Conservation (phyloP, 306 rosid genomes). For the Carpinus viminea region DNA sequence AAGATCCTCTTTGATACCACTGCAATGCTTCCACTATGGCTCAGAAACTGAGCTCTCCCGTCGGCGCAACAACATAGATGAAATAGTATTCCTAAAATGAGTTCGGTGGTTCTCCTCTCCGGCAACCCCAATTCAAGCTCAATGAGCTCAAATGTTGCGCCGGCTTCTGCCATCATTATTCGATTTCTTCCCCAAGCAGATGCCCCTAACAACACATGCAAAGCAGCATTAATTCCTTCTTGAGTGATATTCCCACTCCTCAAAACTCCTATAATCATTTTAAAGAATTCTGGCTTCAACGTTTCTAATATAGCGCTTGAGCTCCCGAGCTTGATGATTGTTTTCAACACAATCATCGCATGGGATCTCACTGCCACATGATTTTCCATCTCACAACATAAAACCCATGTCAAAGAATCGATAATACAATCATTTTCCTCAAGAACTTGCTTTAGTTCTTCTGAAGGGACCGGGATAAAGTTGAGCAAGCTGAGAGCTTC, state of each 20-base stretch:
- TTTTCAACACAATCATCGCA: constrained; percentile 37
- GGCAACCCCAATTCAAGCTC: constrained; percentile 44
- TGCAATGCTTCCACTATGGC: constrained; percentile 52
- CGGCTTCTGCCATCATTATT: constrained; percentile 41
- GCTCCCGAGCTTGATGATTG: constrained; percentile 30
- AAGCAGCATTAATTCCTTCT: constrained; percentile 47
- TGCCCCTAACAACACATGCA: constrained; percentile 35
- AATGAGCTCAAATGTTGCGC: constrained; percentile 44
- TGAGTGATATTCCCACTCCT: constrained; percentile 31
- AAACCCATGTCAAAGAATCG: constrained; percentile 49
- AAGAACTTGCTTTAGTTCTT: constrained; percentile 23
- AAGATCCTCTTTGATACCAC: constrained; percentile 47
- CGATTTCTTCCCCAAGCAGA: constrained; percentile 47
- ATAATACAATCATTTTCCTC: constrained; percentile 33
- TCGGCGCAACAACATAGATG: constrained; percentile 60
- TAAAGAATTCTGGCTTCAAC: constrained; percentile 44
- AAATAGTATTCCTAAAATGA: constrained; percentile 41
- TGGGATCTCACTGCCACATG: constrained; percentile 34
- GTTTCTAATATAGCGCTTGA: constrained; percentile 14
- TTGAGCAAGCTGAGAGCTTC: constrained; percentile 53
- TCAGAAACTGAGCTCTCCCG: constrained; percentile 59
- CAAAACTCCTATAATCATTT: constrained; percentile 26
- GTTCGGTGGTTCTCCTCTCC: constrained; percentile 47
- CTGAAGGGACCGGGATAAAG: constrained; percentile 34
- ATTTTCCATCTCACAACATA: constrained; percentile 23